A percentile compares a stretch with the other conserved stretches of the same genome.
These are phyloP conservation scores for Physocladia obscura DNA, from an alignment of 192 early-diverging fungal species.

Conservation along the genomic window DNA sequence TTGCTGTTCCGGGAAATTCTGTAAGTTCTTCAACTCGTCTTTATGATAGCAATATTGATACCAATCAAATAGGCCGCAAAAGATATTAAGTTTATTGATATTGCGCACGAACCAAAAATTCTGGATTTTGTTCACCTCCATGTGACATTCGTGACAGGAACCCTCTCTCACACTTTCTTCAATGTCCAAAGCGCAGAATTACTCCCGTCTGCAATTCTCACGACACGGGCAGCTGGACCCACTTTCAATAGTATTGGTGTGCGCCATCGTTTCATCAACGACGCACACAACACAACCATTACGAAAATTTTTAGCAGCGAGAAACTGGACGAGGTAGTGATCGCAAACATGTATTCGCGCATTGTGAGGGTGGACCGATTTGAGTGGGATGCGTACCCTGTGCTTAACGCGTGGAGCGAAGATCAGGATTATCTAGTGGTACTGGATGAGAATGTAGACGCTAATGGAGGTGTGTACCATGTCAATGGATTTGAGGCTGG, in stretches of 20 bases:
- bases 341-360: slow-evolving; percentile 46
- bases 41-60: not conserved
- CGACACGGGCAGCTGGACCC: slow-evolving; percentile 33
- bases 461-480: slow-evolving; percentile 52
- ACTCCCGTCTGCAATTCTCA: slow-evolving; percentile 51
- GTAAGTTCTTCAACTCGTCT: slow-evolving; percentile 37
- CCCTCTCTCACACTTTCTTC: slow-evolving; percentile 54
- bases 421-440: not conserved
- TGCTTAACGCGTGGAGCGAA: slow-evolving; percentile 37
- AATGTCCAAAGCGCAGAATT: slow-evolving; percentile 12
- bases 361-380: slow-evolving; percentile 53
- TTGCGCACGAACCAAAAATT: not conserved
- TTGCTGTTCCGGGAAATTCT: slow-evolving; percentile 54
- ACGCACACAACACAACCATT: slow-evolving; percentile 46
- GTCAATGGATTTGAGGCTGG: slow-evolving; percentile 60
- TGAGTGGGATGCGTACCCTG: slow-evolving; percentile 63
- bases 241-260: slow-evolving; percentile 46
- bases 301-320: slow-evolving; percentile 61
- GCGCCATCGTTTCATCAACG: slow-evolving; percentile 27
- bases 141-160: slow-evolving; percentile 60
- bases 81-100: not conserved
- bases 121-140: slow-evolving; percentile 43
- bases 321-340: slow-evolving; percentile 37
- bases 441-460: slow-evolving; percentile 28
- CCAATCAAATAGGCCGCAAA: not conserved